Base-by-base conservation (phyloP, 495 filamentous ascomycete genomes). In the Darksidea phi region DNA sequence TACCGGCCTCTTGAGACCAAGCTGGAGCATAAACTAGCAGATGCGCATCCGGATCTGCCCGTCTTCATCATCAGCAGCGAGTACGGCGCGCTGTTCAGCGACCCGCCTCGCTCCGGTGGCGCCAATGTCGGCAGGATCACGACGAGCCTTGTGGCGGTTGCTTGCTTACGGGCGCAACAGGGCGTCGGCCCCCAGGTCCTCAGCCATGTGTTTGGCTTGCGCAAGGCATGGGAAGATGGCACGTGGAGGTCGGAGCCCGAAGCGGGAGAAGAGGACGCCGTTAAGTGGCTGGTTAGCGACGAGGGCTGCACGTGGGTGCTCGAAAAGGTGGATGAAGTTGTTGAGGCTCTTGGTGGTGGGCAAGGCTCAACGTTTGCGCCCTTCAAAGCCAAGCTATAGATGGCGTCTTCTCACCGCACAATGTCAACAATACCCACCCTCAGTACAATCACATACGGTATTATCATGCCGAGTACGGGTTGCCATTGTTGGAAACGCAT, bases 151-250 rank as follows among this genome's bases (percentile, higher is more conserved):
- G 78, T 89, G 6, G 88, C 88, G 0, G 75, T 92, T 34, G 75
- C 87, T 11, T 88, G 84, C 69, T 65, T 92, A 67, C 71, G 88
- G 18, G 80, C 88, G 48, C 88, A 92, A 76, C 85, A 84, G 11
- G 88, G 88, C 1, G 88, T 91, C 2, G 88, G 84, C 1, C 88
- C 88, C 21, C 88, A 92, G 76, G 88, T 92, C 6, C 73, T 84
- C 6, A 86, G 82, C 59, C 88, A 92, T 74, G 75, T 91, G 0
- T 90, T 87, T 76, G 88, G 88, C 3, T 64, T 89, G 69, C 69
- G 86, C 43, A 91, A 91, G 76, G 86, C 81, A 13, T 76, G 84
- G 21, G 85, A 88, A 60, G 84, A 89, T 76, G 86, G 84, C 6
- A 78, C 70, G 21, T 83, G 78, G 73, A 59, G 64, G 54, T 36